Evolutionary conservation across 257 asterid genomes (phyloP), one percentile per base, ranked within the genome.

Genomic region (Salvia hispanica): DNA sequence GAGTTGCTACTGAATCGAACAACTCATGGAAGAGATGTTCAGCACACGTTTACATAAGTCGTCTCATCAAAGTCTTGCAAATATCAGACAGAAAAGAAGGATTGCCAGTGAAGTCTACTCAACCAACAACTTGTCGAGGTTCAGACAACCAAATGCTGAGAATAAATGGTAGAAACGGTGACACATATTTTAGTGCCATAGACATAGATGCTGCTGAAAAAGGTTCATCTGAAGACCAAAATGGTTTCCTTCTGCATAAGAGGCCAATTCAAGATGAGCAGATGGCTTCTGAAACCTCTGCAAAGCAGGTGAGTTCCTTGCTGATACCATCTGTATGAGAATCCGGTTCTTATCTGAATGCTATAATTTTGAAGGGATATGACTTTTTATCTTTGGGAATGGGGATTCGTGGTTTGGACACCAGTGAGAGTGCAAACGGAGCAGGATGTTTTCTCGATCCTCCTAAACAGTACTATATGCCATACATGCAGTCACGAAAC

Each of bases 1-100:
- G 28, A 69, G 77, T 71, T 74, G 62, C 52, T 10, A 60, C 60
- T 31, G 65, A 71, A 69, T 72, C 84, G 40, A 81, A 71, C 76
- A 81, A 78, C 54, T 72, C 83, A 5, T 72, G 88, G 90, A 92
- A 82, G 81, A 81, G 92, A 80, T 72, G 93, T 59, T 61, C 83
- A 36, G 72, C 88, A 6, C 96, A 92, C 58, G 83, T 82, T 66
- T 78, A 86, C 80, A 76, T 92, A 67, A 45, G 89, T 69, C 84
- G 73, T 70, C 84, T 85, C 53, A 83, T 80, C 45, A 79, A 84
- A 70, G 86, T 46, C 81, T 50, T 78, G 67, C 82, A 86, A 81
- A 59, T 72, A 62, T 63, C 84, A 9, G 77, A 72, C 54, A 68
- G 33, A 69, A 77, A 75, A 45, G 82, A 76, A 43, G 66, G 62